These are phyloP conservation scores for Hamamelis virginiana DNA, from an alignment of 164 flowering plant genomes.

Conservation along the genomic window DNA sequence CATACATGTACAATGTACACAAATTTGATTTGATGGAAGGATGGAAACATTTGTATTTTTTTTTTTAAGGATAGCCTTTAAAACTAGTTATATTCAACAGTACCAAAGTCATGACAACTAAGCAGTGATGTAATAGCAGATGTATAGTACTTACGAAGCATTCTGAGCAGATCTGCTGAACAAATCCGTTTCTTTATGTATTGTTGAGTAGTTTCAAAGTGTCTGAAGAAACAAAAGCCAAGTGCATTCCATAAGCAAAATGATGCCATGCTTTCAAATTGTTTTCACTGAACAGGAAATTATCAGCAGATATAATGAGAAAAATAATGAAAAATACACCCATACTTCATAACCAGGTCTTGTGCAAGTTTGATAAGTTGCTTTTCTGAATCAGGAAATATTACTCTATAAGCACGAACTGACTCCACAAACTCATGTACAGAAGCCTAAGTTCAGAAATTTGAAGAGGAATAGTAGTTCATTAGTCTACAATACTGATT, in stretches of 20 bases:
- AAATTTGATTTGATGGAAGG: too few species aligned
- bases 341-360: slow-evolving; percentile 59
- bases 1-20: too few species aligned
- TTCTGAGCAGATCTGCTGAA: slow-evolving; percentile 49
- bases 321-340: background rate
- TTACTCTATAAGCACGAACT: slow-evolving; percentile 79
- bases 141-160: slow-evolving; percentile 57
- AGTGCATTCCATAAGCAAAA: background rate
- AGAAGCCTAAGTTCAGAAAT: slow-evolving; percentile 47
- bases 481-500: background rate
- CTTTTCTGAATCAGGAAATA: slow-evolving; percentile 84
- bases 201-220: slow-evolving; percentile 61
- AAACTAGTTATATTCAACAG: background rate
- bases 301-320: background rate
- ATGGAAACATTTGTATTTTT: too few species aligned
- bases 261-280: background rate
- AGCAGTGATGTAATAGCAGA: background rate
- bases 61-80: too few species aligned
- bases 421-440: slow-evolving; percentile 77
- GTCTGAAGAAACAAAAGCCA: slow-evolving; percentile 40
- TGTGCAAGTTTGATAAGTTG: slow-evolving; percentile 64
- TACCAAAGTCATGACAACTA: background rate
- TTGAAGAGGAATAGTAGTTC: background rate
- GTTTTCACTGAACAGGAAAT: background rate
- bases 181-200: slow-evolving; percentile 43